Conservation (phyloP, 768 basidiomycete genomes). For the Pleurotus djamor region DNA sequence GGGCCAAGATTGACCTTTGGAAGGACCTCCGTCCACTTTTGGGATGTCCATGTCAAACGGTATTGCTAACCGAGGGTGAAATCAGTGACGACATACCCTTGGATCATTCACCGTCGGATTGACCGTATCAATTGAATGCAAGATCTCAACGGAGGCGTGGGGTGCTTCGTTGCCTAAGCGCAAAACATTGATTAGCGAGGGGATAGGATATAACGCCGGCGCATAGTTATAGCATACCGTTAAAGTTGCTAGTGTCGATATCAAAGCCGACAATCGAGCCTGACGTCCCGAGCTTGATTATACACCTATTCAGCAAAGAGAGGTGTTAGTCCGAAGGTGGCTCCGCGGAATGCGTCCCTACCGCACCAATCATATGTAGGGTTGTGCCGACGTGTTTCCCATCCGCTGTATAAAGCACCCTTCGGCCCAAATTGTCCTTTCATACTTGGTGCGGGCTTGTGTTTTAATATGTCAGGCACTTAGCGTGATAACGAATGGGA, state of each 20-base stretch:
- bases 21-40: slow-evolving; percentile 79
- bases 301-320: slow-evolving; percentile 56
- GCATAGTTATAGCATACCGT: slow-evolving; percentile 44
- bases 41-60: not conserved
- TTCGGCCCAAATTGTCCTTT: slow-evolving; percentile 98
- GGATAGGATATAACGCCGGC: not conserved
- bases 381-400: slow-evolving; percentile 93
- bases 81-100: slow-evolving; percentile 39
- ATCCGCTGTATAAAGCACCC: slow-evolving; percentile 91
- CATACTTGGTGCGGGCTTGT: slow-evolving; percentile 79
- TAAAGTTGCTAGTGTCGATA: slow-evolving; percentile 94
- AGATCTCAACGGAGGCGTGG: slow-evolving; percentile 68
- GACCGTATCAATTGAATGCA: slow-evolving; percentile 37
- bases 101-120: slow-evolving; percentile 46
- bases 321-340: not conserved
- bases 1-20: slow-evolving; percentile 79
- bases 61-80: not conserved
- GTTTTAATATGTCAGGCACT: not conserved
- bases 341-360: not conserved
- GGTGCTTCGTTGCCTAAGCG: slow-evolving; percentile 87
- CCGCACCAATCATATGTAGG: slow-evolving; percentile 81
- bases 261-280: slow-evolving; percentile 82
- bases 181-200: slow-evolving; percentile 4
- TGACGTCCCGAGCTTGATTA: slow-evolving; percentile 82
- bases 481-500: not conserved